phyloP scores from a whole-genome alignment of 2,329 filamentous ascomycete species.

The Paecilomyces fulvus region DNA sequence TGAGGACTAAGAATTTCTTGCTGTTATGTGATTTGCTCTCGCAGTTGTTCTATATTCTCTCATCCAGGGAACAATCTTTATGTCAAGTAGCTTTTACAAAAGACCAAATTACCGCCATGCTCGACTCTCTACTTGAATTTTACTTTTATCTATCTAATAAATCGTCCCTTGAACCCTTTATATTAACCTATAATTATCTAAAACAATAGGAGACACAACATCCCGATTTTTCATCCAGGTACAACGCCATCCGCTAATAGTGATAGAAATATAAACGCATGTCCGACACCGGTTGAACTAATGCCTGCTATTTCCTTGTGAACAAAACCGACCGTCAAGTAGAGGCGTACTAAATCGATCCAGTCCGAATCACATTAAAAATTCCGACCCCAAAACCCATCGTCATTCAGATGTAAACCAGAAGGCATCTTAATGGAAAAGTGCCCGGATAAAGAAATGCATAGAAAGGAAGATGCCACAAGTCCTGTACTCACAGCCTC shows the following conservation, averaged over 20 bases:
- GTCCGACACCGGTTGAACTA: background rate
- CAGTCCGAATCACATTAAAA: background rate
- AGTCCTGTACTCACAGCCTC: background rate
- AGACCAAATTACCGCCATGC: too few species aligned
- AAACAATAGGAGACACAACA: background rate
- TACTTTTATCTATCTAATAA: too few species aligned
- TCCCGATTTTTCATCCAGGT: background rate
- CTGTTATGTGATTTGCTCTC: too few species aligned
- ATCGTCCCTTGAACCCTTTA: background rate
- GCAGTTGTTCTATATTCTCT: too few species aligned
- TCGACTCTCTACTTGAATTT: too few species aligned
- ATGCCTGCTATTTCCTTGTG: background rate
- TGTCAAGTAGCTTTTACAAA: too few species aligned
- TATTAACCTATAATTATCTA: background rate
- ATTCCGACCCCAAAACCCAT: background rate
- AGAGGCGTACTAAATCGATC: background rate
- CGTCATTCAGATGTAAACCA: background rate
- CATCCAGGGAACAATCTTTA: too few species aligned
- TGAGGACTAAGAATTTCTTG: too few species aligned
- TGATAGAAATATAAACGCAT: background rate
- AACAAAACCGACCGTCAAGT: background rate
- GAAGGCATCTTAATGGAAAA: background rate
- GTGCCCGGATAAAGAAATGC: background rate
- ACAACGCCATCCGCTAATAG: background rate
- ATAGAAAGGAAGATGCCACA: background rate